Conservation (phyloP, 495 filamentous ascomycete genomes). For the Lepidopterella palustris region DNA sequence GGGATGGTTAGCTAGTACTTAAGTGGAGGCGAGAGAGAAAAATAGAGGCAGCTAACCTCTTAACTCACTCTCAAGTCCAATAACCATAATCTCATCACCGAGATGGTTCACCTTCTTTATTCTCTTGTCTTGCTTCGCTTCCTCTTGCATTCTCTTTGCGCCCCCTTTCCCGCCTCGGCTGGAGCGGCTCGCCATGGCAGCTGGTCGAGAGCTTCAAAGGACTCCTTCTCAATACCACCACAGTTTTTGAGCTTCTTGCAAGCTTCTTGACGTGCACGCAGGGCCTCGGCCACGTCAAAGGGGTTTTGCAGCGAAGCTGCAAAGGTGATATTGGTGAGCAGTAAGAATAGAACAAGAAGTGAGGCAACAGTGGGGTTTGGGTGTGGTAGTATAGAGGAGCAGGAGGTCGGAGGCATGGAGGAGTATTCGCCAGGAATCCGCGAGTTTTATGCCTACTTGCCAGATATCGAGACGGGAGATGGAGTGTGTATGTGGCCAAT, state of each 20-base stretch:
- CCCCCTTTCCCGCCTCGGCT: background rate
- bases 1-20: background rate
- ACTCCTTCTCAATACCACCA: constrained; percentile 10
- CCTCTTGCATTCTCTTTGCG: background rate
- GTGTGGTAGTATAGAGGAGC: background rate
- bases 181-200: constrained; percentile 15
- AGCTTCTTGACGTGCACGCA: constrained; percentile 12
- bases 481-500: background rate
- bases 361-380: background rate
- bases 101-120: background rate
- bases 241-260: constrained; percentile 22
- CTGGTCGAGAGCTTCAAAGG: constrained; percentile 11
- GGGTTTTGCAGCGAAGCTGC: constrained; percentile 20
- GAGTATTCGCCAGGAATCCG: background rate
- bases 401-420: background rate
- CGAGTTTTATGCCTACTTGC: background rate
- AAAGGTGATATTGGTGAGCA: constrained; percentile 7
- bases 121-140: background rate
- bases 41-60: background rate
- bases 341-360: constrained; percentile 7
- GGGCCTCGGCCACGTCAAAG: constrained; percentile 18
- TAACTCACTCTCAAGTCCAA: background rate
- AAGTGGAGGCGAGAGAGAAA: background rate
- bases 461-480: background rate
- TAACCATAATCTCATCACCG: background rate